Evolutionary conservation across 108 stramenopile species (phyloP).

Genomic region (Thalassiosira profunda): DNA sequence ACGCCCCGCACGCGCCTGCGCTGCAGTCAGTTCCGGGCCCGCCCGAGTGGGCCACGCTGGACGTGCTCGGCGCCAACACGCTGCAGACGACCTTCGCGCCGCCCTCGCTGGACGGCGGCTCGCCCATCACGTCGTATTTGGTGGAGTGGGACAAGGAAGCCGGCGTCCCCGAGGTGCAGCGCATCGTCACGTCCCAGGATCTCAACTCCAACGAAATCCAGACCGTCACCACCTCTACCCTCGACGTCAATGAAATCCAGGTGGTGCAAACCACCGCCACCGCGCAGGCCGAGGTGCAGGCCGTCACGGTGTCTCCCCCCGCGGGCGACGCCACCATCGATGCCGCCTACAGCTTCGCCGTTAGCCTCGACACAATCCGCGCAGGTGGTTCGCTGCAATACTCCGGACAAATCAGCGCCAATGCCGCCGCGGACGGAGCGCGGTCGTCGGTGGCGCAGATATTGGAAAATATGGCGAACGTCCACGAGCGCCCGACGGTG

Average conservation of each 20-base stretch:
- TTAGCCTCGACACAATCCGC: conserved; percentile 56
- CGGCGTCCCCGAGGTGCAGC: conserved; percentile 76
- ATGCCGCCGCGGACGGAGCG: conserved; percentile 49
- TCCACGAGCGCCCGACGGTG: conserved; percentile 49
- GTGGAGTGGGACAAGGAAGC: conserved; percentile 90
- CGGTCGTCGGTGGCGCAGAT: conserved; percentile 54
- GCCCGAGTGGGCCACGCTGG: conserved; percentile 39
- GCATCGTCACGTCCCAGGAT: conserved; percentile 63
- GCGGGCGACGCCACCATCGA: conserved; percentile 47
- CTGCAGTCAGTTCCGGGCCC: conserved; percentile 42
- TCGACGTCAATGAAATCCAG: conserved; percentile 78
- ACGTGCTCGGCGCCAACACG: conserved; percentile 42
- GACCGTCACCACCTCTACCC: conserved; percentile 59
- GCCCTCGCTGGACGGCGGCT: conserved; percentile 45
- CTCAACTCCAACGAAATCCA: conserved; percentile 88
- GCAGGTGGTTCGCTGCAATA: conserved; percentile 59
- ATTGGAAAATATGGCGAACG: conserved; percentile 64
- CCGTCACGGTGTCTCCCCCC: conserved; percentile 55
- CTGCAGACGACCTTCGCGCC: conserved; percentile 42
- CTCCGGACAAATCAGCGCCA: conserved; percentile 66
- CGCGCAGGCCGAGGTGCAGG: conserved; percentile 67
- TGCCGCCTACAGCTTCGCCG: conserved; percentile 55
- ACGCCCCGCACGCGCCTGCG: neutral
- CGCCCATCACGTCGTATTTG: conserved; percentile 33
- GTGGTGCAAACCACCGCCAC: conserved; percentile 52